These are phyloP conservation scores for Phytophthora tentaculata DNA, from an alignment of 352 stramenopile species.

Conservation along the genomic window DNA sequence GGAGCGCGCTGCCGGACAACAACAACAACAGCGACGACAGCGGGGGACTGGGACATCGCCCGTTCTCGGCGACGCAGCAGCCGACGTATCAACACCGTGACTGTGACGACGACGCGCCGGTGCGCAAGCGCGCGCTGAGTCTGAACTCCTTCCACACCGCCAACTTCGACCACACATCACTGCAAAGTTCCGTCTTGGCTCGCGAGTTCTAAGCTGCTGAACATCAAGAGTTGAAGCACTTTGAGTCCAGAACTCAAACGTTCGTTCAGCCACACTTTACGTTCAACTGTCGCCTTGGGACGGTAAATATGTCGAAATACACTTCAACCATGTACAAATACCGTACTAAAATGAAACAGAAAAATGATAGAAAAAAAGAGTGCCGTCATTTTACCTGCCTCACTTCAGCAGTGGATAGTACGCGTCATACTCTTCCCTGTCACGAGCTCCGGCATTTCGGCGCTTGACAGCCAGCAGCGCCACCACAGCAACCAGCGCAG, in stretches of 20 bases:
- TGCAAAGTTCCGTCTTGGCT: constrained; percentile 50
- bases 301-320: constrained; percentile 19
- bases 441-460: background rate
- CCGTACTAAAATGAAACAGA: background rate
- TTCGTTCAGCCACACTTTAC: constrained; percentile 18
- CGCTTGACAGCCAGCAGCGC: constrained; percentile 19
- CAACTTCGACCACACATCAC: constrained; percentile 79
- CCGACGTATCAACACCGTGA: constrained; percentile 38
- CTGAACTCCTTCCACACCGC: constrained; percentile 84
- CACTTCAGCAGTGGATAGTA: background rate
- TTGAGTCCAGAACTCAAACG: constrained; percentile 26
- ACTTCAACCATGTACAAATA: constrained; percentile 16
- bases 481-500: constrained; percentile 15
- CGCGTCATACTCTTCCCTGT: background rate
- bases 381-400: background rate
- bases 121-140: constrained; percentile 60
- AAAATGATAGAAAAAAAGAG: background rate
- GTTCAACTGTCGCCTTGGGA: constrained; percentile 20
- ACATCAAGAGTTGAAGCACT: constrained; percentile 2
- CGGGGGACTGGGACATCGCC: constrained; percentile 41
- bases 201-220: constrained; percentile 48
- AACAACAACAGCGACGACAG: constrained; percentile 45
- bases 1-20: constrained; percentile 60
- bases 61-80: constrained; percentile 52
- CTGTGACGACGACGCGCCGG: constrained; percentile 34